Percentiles rank a stretch among this genome's conserved stretches.
These are phyloP conservation scores for Erysimum cheiri DNA, from an alignment of 441 rosid species.

Conservation along the genomic window DNA sequence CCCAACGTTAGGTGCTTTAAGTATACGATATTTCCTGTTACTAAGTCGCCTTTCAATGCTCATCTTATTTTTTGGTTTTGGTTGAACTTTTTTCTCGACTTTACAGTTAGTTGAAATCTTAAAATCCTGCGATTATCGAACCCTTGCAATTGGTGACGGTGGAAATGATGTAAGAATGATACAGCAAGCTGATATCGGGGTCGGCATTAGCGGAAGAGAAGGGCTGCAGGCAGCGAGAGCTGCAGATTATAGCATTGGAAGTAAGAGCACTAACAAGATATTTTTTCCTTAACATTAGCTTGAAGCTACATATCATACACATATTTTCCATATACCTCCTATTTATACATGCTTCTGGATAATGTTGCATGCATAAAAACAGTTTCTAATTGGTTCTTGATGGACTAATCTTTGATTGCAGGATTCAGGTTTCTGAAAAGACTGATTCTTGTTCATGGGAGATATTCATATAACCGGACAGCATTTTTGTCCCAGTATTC, in stretches of 20 bases:
- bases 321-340: not conserved
- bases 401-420: conserved; percentile 49
- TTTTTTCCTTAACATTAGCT: not conserved
- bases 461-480: conserved; percentile 98
- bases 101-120: conserved; percentile 91
- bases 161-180: conserved; percentile 99
- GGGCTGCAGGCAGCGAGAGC: conserved; percentile 99
- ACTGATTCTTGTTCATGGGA: conserved; percentile 95
- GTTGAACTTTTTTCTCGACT: conserved; percentile 15
- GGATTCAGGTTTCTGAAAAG: conserved; percentile 94
- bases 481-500: conserved; percentile 98
- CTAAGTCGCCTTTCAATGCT: conserved; percentile 11
- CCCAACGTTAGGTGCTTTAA: not conserved
- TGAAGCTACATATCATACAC: conserved; percentile 3
- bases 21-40: not conserved
- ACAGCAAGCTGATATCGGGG: conserved; percentile 98
- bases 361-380: not conserved
- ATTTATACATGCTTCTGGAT: not conserved
- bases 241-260: conserved; percentile 97
- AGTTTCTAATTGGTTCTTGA: conserved; percentile 17
- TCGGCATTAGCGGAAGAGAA: conserved; percentile 99
- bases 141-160: conserved; percentile 98
- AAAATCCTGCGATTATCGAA: conserved; percentile 95
- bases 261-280: conserved; percentile 53
- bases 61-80: conserved; percentile 9